Base-by-base conservation (phyloP, 257 asterid species). In the Linderniella brevidens region DNA sequence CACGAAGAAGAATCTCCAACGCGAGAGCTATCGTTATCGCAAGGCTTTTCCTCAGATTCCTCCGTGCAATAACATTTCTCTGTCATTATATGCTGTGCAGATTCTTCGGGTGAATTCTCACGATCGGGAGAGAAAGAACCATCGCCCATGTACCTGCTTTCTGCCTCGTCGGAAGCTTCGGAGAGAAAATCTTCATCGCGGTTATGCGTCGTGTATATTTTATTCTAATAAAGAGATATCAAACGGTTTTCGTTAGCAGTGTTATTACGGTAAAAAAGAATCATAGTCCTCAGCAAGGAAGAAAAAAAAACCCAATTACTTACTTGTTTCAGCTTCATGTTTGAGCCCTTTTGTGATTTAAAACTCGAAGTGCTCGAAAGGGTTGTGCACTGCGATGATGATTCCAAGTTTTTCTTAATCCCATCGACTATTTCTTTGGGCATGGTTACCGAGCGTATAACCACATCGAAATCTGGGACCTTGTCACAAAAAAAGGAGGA, bases 391-490 rank as follows among this genome's bases (percentile, higher is more conserved):
- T 74, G 90, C 32, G 94, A 63, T 58, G 94, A 63, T 58, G 79
- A 68, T 68, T 86, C 96, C 64, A 82, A 74, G 77, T 77, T 75
- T 69, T 74, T 74, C 36, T 84, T 54, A 16, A 86, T 68, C 61
- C 75, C 68, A 43, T 78, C 92, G 8, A 82, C 96, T 82, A 81
- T 74, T 54, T 74, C 75, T 13, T 74, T 86, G 20, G 96, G 76
- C 96, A 86, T 86, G 68, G 72, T 54, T 51, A 77, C 73, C 1
- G 84, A 73, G 74, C 62, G 55, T 29, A 63, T 62, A 62, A 86
- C 92, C 66, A 67, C 51, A 58, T 86, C 82, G 35, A 82, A 86
- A 61, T 82, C 86, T 0, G 96, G 96, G 58, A 77, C 82, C 94
- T 86, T 64, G 50, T 41, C 46, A 37, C 43, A 57, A 49, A 36